phyloP scores from a whole-genome alignment of 495 filamentous ascomycete species.

The Penicillium goetzii region DNA sequence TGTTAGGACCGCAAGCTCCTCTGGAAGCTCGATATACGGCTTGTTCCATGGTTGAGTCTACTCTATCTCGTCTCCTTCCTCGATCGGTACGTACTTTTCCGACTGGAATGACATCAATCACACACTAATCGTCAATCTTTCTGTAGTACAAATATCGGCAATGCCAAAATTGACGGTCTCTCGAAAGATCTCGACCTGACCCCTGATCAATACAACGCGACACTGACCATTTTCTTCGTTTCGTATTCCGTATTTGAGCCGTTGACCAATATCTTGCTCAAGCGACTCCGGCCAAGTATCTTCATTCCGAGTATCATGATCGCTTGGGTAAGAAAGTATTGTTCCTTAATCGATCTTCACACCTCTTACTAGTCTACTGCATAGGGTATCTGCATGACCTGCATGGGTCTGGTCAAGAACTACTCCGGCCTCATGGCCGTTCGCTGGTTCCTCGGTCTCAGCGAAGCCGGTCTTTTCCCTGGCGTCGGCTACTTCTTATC shows the following conservation, averaged over 20 bases:
- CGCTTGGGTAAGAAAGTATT: conserved; percentile 46
- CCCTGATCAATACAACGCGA: conserved; percentile 72
- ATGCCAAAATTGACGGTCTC: conserved; percentile 82
- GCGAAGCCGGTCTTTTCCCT: conserved; percentile 84
- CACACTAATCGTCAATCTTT: not conserved
- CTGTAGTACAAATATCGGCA: conserved; percentile 75
- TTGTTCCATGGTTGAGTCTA: conserved; percentile 83
- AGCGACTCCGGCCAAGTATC: conserved; percentile 71
- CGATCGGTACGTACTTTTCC: conserved; percentile 54
- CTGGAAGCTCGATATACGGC: conserved; percentile 68
- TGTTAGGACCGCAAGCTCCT: conserved; percentile 67
- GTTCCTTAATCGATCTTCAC: not conserved
- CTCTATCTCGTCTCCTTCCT: conserved; percentile 87
- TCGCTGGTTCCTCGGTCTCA: conserved; percentile 82
- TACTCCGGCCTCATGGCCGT: conserved; percentile 80
- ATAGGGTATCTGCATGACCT: conserved; percentile 80
- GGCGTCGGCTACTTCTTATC: conserved; percentile 88
- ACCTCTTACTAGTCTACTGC: not conserved
- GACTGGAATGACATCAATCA: not conserved
- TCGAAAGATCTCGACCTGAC: conserved; percentile 65
- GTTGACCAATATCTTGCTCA: conserved; percentile 84
- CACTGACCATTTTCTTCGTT: conserved; percentile 87
- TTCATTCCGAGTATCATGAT: conserved; percentile 66
- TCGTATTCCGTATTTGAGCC: conserved; percentile 90
- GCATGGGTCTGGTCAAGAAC: conserved; percentile 81